Evolutionary conservation across 495 filamentous ascomycete species (phyloP), one percentile per base, ranked within the genome.

Genomic region (Letharia columbiana): DNA sequence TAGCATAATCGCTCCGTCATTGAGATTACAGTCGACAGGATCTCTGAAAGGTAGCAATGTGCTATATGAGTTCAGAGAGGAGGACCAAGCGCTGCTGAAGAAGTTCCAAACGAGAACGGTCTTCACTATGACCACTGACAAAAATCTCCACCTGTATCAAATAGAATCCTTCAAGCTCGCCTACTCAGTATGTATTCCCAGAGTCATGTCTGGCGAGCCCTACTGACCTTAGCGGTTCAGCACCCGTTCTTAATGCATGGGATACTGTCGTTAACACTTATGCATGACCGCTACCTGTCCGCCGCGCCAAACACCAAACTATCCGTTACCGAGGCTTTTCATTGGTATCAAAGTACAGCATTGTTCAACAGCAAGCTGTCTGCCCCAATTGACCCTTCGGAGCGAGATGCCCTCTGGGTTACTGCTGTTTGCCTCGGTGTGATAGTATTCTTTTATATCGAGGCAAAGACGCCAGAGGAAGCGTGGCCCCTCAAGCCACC

Each of bases 221-320:
- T 42, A 54, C 73, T 79, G 66, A 77, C 61, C 65, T 39, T 44
- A 66, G 13, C 3, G 44, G 64, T 64, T 62, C 47, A 81, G 79
- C 67, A 80, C 65, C 79, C 80, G 18, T 78, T 69, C 60, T 66
- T 82, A 63, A 81, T 82, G 79, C 80, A 82, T 66, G 76, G 76
- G 58, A 74, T 75, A 62, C 71, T 81, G 57, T 76, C 76, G 1
- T 72, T 80, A 63, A 74, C 78, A 40, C 63, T 76, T 49, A 71
- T 76, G 47, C 77, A 82, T 65, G 78, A 82, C 69, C 77, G 78
- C 64, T 67, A 79, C 69, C 71, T 77, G 13, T 78, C 75, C 67
- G 41, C 50, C 42, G 61, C 72, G 2, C 17, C 72, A 37, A 58
- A 42, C 61, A 23, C 17, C 56, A 72, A 64, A 31, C 76, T 75